Evolutionary conservation across 2,329 filamentous ascomycete species (phyloP), one percentile per base, ranked within the genome.

Genomic region (Geoglossum cookeanum): DNA sequence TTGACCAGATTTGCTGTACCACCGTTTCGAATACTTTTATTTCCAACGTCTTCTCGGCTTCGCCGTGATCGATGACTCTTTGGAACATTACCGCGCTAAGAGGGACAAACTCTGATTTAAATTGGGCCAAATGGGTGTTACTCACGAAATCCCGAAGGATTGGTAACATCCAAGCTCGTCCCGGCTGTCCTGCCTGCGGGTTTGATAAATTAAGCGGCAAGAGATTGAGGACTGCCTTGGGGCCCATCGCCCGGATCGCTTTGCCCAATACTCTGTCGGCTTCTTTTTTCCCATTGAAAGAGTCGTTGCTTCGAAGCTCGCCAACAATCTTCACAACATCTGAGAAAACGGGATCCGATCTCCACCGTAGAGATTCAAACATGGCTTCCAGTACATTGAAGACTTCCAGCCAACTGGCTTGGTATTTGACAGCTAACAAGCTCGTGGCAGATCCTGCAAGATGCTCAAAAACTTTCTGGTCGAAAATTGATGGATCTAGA

Each of bases 21-120:
- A 98, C 75, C 0, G 92, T 97, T 71, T 98, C 91, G 67, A 92
- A 98, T 59, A 98, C 94, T 75, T 98, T 98, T 66, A 92, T 79
- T 68, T 97, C 89, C 78, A 95, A 90, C 0, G 88, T 92, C 75
- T 95, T 96, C 66, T 91, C 86, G 13, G 80, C 81, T 27, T 79
- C 74, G 13, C 85, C 87, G 64, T 94, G 85, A 60, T 94, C 84
- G 52, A 95, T 74, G 4, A 97, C 86, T 62, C 80, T 82, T 68
- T 97, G 87, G 68, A 91, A 96, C 75, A 98, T 86, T 55, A 79
- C 72, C 68, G 95, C 86, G 67, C 91, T 97, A 29, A 98, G 74
- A 15, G 92, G 89, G 4, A 96, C 81, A 69, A 98, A 82, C 65
- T 94, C 88, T 2, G 76, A 74, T 63, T 83, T 84, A 76, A 98